phyloP scores from a whole-genome alignment of 177 flowering plant genomes.

The Vitis hybrid region DNA sequence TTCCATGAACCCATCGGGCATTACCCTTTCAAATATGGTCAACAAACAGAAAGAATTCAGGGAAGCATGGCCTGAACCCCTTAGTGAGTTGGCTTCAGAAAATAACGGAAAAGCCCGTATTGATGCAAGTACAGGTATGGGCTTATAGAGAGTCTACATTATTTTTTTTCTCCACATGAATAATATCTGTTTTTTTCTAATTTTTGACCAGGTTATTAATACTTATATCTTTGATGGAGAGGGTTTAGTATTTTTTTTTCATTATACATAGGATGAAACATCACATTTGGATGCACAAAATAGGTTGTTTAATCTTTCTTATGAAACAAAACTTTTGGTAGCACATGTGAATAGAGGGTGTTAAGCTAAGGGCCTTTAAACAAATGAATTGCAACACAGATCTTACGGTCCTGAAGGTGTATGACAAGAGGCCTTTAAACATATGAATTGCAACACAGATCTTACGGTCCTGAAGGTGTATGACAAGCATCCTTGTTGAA shows the following conservation, averaged over 20 bases:
- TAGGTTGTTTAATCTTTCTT: background rate
- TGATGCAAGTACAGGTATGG: slow-evolving; percentile 36
- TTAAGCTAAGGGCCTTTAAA: background rate
- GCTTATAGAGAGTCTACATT: background rate
- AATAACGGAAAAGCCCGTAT: slow-evolving; percentile 38
- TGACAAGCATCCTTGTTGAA: background rate
- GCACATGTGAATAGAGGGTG: background rate
- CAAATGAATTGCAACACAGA: background rate
- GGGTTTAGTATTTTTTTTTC: background rate
- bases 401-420: background rate
- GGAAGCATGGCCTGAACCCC: slow-evolving; percentile 27
- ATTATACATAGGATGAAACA: background rate
- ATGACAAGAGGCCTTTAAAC: background rate
- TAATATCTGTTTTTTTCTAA: too few relatives aligned
- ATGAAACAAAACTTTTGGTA: background rate
- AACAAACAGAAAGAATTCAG: slow-evolving; percentile 31
- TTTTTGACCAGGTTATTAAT: background rate
- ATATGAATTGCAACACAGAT: background rate
- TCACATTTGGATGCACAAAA: background rate
- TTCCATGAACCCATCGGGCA: slow-evolving; percentile 55
- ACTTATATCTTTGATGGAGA: background rate
- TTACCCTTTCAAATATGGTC: slow-evolving; percentile 39
- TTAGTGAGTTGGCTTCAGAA: slow-evolving; percentile 30
- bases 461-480: background rate
- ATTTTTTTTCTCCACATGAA: too few relatives aligned